Conservation (phyloP, 495 filamentous ascomycete genomes). For the Penicillium cinerascens region DNA sequence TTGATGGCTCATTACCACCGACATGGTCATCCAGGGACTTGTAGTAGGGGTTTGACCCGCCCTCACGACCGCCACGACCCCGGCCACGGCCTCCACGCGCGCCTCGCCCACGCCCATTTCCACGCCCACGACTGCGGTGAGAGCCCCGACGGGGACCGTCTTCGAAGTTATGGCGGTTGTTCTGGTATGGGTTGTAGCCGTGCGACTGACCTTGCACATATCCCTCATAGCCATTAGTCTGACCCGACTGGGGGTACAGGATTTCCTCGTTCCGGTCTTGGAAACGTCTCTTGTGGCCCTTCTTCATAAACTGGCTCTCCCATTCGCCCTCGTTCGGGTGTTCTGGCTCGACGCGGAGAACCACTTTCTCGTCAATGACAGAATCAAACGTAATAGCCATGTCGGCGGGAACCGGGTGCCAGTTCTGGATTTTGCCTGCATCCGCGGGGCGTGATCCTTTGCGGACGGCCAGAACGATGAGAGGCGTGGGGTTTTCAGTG, state of each 20-base stretch:
- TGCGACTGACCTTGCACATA: constrained; percentile 4
- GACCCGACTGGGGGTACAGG: constrained; percentile 15
- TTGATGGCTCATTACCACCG: constrained; percentile 29
- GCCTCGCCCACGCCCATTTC: constrained; percentile 42
- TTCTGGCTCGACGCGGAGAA: constrained; percentile 76
- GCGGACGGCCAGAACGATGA: constrained; percentile 72
- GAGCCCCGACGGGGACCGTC: constrained; percentile 38
- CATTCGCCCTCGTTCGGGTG: constrained; percentile 51
- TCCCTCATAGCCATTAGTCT: constrained; percentile 15
- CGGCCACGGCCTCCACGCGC: constrained; percentile 41
- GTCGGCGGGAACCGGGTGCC: constrained; percentile 71
- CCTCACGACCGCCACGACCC: constrained; percentile 32
- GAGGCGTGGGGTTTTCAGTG: constrained; percentile 68
- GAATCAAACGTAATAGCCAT: constrained; percentile 70
- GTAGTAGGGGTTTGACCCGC: constrained; percentile 34
- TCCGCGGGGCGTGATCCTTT: constrained; percentile 73
- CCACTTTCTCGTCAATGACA: constrained; percentile 78
- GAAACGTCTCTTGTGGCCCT: constrained; percentile 45
- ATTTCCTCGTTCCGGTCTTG: constrained; percentile 36
- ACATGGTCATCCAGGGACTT: constrained; percentile 40
- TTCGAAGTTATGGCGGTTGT: constrained; percentile 23
- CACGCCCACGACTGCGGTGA: constrained; percentile 48
- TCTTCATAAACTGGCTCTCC: constrained; percentile 55
- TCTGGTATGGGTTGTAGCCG: constrained; percentile 18
- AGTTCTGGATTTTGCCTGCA: constrained; percentile 76